Evolutionary conservation across 2,329 filamentous ascomycete species (phyloP), one percentile per base, ranked within the genome.

Genomic region (Neonectria faginata): DNA sequence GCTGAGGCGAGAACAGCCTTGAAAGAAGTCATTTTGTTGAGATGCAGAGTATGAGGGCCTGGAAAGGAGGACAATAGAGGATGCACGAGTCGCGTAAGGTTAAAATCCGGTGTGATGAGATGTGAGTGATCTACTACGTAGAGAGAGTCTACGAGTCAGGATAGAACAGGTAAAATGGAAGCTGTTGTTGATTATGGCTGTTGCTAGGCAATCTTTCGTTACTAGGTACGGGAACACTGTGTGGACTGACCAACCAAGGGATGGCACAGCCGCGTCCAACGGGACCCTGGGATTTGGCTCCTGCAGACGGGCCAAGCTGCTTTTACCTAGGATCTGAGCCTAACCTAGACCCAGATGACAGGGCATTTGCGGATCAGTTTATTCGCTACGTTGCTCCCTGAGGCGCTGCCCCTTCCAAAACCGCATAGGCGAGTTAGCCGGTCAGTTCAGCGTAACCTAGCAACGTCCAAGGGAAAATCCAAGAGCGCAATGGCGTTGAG

Each of bases 21-120:
- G 65, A 79, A 45, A 20, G 71, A 74, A 67, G 69, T 70, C 77
- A 79, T 79, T 25, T 27, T 69, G 33, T 20, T 14, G 16, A 25
- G 29, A 5, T 45, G 22, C 22, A n/a, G 42, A 29, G 9, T 39
- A n/a, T 18, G 10, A 18, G 16, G 25, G 18, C 4, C 7, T 51
- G 45, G 10, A 42, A 55, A 12, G n/a, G 16, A 56, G 31, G 25
- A 31, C 39, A 18, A 12, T 45, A 45, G 29, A 51, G 4, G 31
- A 36, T 45, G 41, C 39, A 57, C 33, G 51, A 18, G 7, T 18
- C n/a, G 39, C 11, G 25, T 44, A 6, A 56, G 47, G 18, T 31
- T 31, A 50, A 51, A 29, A 33, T 41, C 20, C 18, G 36, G 9
- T n/a, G 42, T 3, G 31, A 20, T 44, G 14, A 31, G 42, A 55